phyloP scores from a whole-genome alignment of 208 protist genomes.

The Trypanosoma avium region DNA sequence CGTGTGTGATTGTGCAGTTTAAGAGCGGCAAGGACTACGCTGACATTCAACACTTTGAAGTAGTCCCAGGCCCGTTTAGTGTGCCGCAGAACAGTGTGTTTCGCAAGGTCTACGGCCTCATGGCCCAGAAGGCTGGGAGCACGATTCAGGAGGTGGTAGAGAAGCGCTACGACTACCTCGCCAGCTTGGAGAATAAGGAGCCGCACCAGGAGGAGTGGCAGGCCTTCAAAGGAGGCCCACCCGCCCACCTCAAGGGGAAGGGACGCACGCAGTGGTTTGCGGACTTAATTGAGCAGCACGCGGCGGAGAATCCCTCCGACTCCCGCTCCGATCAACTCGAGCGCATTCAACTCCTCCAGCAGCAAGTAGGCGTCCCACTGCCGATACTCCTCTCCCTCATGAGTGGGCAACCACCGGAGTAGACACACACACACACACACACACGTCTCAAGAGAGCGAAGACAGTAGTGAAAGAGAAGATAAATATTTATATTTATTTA shows the following conservation, averaged over 20 bases:
- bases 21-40: conserved; percentile 75
- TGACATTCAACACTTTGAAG: conserved; percentile 52
- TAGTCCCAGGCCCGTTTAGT: conserved; percentile 83
- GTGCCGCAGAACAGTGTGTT: conserved; percentile 70
- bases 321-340: conserved; percentile 66
- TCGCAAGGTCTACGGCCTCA: conserved; percentile 83
- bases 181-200: conserved; percentile 34
- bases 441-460: too few relatives aligned
- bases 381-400: conserved; percentile 79
- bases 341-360: conserved; percentile 78
- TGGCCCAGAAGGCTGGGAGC: conserved; percentile 70
- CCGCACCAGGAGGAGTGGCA: conserved; percentile 57
- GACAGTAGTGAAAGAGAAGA: too few relatives aligned
- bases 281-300: conserved; percentile 50
- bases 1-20: conserved; percentile 91
- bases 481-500: too few relatives aligned
- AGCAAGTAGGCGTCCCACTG: conserved; percentile 85
- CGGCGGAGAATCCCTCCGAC: conserved; percentile 28
- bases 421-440: too few relatives aligned
- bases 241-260: conserved; percentile 38
- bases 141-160: conserved; percentile 77
- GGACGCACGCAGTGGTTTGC: conserved; percentile 76
- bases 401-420: conserved; percentile 47
- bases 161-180: conserved; percentile 76
- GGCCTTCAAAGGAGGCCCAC: conserved; percentile 54